Evolutionary conservation across 2,329 filamentous ascomycete species (phyloP), one percentile per base, ranked within the genome.

Genomic region (Colletotrichum paranaense): DNA sequence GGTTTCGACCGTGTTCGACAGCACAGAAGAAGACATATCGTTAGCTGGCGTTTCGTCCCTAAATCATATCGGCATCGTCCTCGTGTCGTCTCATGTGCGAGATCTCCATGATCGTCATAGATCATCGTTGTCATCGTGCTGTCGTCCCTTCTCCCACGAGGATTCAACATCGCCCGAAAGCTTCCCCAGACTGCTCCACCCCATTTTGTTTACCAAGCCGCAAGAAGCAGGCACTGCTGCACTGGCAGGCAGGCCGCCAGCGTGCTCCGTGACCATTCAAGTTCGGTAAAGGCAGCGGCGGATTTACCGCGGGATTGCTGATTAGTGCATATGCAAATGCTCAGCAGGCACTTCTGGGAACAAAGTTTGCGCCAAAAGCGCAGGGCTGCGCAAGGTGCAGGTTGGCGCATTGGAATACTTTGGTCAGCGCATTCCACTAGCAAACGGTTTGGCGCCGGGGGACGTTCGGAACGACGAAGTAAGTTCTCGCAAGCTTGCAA

Each of bases 81-180:
- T 60, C 49, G 24, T 73, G 71, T 62, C 67, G 42, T 73, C 67
- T 56, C 71, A 73, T 62, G 46, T 69, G 35, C 35, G 32, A 49
- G 28, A 49, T 49, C 42, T 8, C 28, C 14, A 52, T n/a, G 67
- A 73, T 66, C 67, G 49, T 65, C 71, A 57, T 42, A 38, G 60
- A 73, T 73, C 71, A 68, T 62, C 67, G 49, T 35, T 49, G 56
- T 57, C 62, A 66, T 71, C 26, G 22, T 60, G 14, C 38, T 52
- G 28, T 71, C 67, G 67, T 62, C 49, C 67, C n/a, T 38, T 62
- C 59, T 57, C 60, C 67, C 62, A 71, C 67, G 67, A 71, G 38
- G 14, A 42, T 9, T 42, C 56, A 22, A 62, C 46, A 38, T 52
- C 38, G 57, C 62, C 67, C 71, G 62, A 67, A 57, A 73, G 60